These are phyloP conservation scores for Rhododendron kiyosumense DNA, from an alignment of 148 eudicot species.

Conservation along the genomic window DNA sequence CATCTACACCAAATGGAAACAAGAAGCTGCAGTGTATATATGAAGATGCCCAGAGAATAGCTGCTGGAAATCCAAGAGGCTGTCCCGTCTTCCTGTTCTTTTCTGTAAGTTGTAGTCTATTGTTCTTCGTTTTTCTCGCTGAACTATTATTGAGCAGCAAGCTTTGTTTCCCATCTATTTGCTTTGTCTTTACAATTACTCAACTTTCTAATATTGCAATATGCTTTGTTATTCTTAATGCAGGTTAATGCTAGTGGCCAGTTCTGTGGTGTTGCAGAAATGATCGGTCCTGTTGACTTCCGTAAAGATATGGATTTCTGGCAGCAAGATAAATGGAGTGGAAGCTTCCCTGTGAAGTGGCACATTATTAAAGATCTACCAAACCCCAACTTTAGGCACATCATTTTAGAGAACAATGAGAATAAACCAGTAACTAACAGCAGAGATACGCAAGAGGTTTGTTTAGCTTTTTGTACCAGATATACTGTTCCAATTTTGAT, in stretches of 20 bases:
- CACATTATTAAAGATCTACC: conserved; percentile 91
- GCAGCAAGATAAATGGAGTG: conserved; percentile 99
- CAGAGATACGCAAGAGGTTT: conserved; percentile 97
- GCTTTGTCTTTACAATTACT: not conserved
- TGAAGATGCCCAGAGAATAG: conserved; percentile 77
- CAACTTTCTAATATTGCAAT: not conserved
- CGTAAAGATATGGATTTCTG: conserved; percentile 93
- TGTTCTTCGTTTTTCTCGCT: not conserved
- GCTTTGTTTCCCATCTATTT: not conserved
- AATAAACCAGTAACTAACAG: conserved; percentile 97
- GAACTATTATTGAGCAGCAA: not conserved
- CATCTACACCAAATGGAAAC: conserved; percentile 95
- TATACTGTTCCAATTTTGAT: conserved; percentile 1
- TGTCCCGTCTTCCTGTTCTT: conserved; percentile 90
- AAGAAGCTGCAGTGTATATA: conserved; percentile 80
- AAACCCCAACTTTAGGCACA: conserved; percentile 76
- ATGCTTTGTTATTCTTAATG: not conserved
- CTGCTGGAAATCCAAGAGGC: conserved; percentile 63
- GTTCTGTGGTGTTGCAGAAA: conserved; percentile 97
- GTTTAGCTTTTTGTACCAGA: not conserved
- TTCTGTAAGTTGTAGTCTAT: conserved; percentile 49
- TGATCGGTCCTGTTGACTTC: conserved; percentile 87
- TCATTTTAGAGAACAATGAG: conserved; percentile 89
- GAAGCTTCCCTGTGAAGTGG: conserved; percentile 98
- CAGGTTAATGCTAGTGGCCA: conserved; percentile 99